Conservation (phyloP, 2,329 filamentous ascomycete species). For the Clonostachys byssicola region DNA sequence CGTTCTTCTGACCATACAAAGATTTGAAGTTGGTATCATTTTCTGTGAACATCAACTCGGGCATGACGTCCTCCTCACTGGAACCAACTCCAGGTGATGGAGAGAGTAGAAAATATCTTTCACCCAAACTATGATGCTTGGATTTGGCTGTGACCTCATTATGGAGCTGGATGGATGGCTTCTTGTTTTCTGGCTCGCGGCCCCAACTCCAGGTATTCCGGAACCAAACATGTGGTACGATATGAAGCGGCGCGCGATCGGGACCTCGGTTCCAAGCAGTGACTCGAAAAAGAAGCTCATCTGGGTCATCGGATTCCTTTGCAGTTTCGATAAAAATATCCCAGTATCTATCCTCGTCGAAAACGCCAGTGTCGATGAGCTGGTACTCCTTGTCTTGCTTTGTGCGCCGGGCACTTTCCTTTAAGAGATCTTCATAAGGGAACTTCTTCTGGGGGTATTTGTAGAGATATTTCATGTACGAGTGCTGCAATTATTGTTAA, state of each 20-base stretch:
- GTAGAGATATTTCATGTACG: conserved; percentile 98
- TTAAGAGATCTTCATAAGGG: conserved; percentile 82
- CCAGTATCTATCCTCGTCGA: conserved; percentile 90
- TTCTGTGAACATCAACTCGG: conserved; percentile 85
- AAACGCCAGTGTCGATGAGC: conserved; percentile 81
- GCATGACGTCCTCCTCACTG: conserved; percentile 78
- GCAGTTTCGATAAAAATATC: conserved; percentile 96
- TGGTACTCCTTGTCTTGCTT: conserved; percentile 86
- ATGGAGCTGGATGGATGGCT: conserved; percentile 70
- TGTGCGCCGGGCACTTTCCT: conserved; percentile 75
- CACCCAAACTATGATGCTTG: conserved; percentile 75
- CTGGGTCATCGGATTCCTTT: conserved; percentile 87
- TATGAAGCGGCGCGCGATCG: conserved; percentile 86
- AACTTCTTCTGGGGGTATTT: conserved; percentile 93
- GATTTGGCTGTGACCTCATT: conserved; percentile 68
- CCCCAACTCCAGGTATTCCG: conserved; percentile 98
- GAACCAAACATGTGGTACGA: conserved; percentile 94
- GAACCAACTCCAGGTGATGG: conserved; percentile 83
- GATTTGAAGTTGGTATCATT: conserved; percentile 86
- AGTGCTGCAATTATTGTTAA: conserved; percentile 56
- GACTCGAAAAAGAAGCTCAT: conserved; percentile 88
- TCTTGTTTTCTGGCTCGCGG: conserved; percentile 67
- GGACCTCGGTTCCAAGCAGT: conserved; percentile 95
- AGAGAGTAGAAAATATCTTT: conserved; percentile 79
- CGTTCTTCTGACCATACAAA: conserved; percentile 76